Conservation (phyloP, 1,284 basidiomycete genomes). For the Pseudozyma sp. region DNA sequence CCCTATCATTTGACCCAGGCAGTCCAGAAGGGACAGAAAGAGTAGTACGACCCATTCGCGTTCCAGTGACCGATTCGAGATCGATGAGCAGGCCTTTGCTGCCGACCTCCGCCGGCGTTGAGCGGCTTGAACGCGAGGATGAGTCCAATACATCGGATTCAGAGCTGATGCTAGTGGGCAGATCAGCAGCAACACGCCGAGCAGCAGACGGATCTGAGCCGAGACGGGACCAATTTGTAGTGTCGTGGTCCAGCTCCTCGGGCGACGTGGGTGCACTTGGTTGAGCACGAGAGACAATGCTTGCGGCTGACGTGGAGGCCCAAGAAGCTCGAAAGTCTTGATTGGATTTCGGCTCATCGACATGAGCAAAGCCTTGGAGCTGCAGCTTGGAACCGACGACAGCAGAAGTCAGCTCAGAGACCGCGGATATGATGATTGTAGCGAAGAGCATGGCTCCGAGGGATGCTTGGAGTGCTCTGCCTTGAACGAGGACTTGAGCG, state of each 20-base stretch:
- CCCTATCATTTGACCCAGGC: too few relatives aligned
- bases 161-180: neutral
- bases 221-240: constrained; percentile 7
- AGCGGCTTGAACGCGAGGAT: neutral
- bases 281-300: neutral
- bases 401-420: constrained; percentile 23
- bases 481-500: constrained; percentile 19
- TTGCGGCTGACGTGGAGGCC: constrained; percentile 7
- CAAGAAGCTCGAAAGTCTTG: constrained; percentile 24
- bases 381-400: constrained; percentile 22
- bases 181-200: neutral
- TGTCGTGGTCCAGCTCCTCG: constrained; percentile 9
- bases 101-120: neutral
- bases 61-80: constrained; percentile 9
- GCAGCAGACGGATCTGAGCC: constrained; percentile 6
- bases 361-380: constrained; percentile 20
- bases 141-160: neutral
- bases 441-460: constrained; percentile 20
- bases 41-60: neutral
- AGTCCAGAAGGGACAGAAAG: too few relatives aligned
- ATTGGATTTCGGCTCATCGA: constrained; percentile 9
- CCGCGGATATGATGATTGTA: constrained; percentile 8
- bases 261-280: constrained; percentile 24
- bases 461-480: constrained; percentile 13
- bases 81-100: constrained; percentile 18